Evolutionary conservation across 2,329 filamentous ascomycete genomes (phyloP), one percentile per base, ranked within the genome.

Genomic region (Hypocrella siamensis): DNA sequence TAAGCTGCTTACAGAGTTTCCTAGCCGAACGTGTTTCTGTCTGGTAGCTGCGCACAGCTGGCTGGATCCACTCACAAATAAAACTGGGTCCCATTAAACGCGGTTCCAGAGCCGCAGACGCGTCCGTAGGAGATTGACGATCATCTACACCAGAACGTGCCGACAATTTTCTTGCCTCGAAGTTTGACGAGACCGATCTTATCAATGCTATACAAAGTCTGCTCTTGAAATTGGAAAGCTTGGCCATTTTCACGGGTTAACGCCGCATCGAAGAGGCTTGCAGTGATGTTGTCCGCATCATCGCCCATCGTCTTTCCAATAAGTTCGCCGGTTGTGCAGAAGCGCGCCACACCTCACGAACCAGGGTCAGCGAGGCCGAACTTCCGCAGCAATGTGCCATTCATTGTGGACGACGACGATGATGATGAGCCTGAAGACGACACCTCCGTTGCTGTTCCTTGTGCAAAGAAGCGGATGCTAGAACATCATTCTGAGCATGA

Each of bases 221-320:
- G n/a, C n/a, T n/a, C n/a, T n/a, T n/a, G n/a, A n/a, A n/a, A n/a
- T n/a, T n/a, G n/a, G n/a, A n/a, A n/a, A n/a, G n/a, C n/a, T n/a
- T n/a, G n/a, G n/a, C n/a, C n/a, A n/a, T n/a, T n/a, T n/a, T n/a
- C n/a, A n/a, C n/a, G n/a, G n/a, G n/a, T n/a, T n/a, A n/a, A n/a
- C n/a, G n/a, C n/a, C n/a, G n/a, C n/a, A n/a, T n/a, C n/a, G n/a
- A n/a, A n/a, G n/a, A n/a, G n/a, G n/a, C n/a, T n/a, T 9, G 7
- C 26, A 27, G 34, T 12, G 24, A 79, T 79, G 72, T 55, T 70
- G 17, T 60, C 65, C 24, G 60, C 67, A 25, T 76, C 75, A 6
- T 75, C 75, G 11, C 68, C 74, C 3, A 52, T 74, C 15, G 46
- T 58, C 17, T 70, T 70, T 36, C 68, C 70, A 3, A 51, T 58